A percentile compares a stretch with the other conserved stretches of the same genome.
These are phyloP conservation scores for Arxiozyma slooffiae DNA, from an alignment of 1,139 yeast species.

Conservation along the genomic window DNA sequence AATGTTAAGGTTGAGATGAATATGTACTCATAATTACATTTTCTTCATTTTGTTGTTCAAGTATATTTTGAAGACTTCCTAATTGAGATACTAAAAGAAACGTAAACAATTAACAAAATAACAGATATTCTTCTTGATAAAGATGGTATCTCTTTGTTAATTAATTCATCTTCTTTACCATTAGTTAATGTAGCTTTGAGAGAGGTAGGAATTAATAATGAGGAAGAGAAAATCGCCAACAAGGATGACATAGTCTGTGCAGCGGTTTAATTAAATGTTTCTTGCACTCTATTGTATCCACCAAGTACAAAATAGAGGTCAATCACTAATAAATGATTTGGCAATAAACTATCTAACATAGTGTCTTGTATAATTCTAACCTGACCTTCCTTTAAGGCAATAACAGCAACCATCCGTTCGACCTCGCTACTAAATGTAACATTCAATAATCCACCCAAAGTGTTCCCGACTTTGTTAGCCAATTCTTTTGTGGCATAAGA, in stretches of 20 bases:
- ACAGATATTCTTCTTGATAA: constrained; percentile 83
- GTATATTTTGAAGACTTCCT: constrained; percentile 65
- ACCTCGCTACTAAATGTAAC: constrained; percentile 95
- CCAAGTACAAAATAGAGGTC: constrained; percentile 97
- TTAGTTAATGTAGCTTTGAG: constrained; percentile 74
- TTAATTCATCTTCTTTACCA: constrained; percentile 31
- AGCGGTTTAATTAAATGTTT: constrained; percentile 85
- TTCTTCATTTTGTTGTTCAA: constrained; percentile 38
- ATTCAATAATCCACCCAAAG: constrained; percentile 83
- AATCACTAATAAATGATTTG: constrained; percentile 75
- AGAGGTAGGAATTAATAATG: constrained; percentile 89
- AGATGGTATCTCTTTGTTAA: constrained; percentile 48
- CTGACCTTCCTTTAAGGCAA: constrained; percentile 79
- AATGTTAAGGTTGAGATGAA: constrained; percentile 16
- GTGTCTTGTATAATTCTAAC: constrained; percentile 92
- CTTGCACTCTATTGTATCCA: constrained; percentile 78
- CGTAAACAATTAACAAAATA: constrained; percentile 66
- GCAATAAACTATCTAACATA: constrained; percentile 87
- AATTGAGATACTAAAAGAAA: constrained; percentile 77
- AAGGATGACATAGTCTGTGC: constrained; percentile 96
- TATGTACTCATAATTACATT: constrained; percentile 27
- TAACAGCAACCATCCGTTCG: constrained; percentile 85
- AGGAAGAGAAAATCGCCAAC: constrained; percentile 82
- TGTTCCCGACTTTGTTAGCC: constrained; percentile 75
- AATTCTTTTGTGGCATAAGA: constrained; percentile 92